These are phyloP conservation scores for Cicer chorassanicum DNA, from an alignment of 306 rosid genomes.

Conservation along the genomic window DNA sequence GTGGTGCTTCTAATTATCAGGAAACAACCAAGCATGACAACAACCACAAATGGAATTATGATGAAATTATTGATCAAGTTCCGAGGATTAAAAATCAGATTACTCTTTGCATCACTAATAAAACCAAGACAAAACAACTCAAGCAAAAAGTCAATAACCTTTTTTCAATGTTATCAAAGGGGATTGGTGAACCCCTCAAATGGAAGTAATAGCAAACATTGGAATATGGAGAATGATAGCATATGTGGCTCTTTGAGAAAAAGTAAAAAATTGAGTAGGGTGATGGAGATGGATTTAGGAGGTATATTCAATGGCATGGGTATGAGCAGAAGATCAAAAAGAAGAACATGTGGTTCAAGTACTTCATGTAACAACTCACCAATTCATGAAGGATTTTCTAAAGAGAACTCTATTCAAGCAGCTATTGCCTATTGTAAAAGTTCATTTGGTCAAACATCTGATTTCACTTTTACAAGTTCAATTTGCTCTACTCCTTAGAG, in stretches of 20 bases:
- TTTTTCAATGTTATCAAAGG: constrained; percentile 43
- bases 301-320: constrained; percentile 53
- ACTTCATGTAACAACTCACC: constrained; percentile 59
- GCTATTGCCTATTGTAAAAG: constrained; percentile 70
- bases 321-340: constrained; percentile 45
- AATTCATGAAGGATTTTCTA: constrained; percentile 46
- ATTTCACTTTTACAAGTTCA: constrained; percentile 41
- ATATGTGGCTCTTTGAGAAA: not conserved
- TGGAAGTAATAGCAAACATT: constrained; percentile 22
- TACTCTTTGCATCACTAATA: constrained; percentile 48
- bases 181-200: constrained; percentile 37
- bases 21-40: constrained; percentile 44
- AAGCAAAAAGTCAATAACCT: constrained; percentile 33
- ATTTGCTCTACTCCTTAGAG: not conserved
- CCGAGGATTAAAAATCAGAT: constrained; percentile 51
- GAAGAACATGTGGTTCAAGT: constrained; percentile 35
- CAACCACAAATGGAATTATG: constrained; percentile 42
- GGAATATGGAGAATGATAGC: constrained; percentile 36
- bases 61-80: constrained; percentile 57
- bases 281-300: constrained; percentile 54
- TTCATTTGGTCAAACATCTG: constrained; percentile 50
- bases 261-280: constrained; percentile 31
- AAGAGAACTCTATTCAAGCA: constrained; percentile 59
- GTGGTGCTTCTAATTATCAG: not conserved
- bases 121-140: constrained; percentile 43